Evolutionary conservation across 805 yeast genomes (phyloP).

Genomic region (Alloascoidea hylecoeti): DNA sequence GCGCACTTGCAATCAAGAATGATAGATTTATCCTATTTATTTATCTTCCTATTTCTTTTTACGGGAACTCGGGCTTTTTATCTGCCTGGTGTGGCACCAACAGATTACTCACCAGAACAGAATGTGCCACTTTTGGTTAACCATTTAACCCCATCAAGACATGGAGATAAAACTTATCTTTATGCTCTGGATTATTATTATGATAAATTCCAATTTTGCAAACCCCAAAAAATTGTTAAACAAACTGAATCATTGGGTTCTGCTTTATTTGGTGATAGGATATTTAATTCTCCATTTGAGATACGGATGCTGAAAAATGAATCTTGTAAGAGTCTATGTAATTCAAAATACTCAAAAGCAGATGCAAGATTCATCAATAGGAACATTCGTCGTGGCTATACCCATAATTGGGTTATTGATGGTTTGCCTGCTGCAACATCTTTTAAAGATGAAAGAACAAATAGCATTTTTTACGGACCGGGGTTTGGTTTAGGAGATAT

Average conservation of each 20-base stretch:
- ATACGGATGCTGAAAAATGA: constrained; percentile 64
- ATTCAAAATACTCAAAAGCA: constrained; percentile 35
- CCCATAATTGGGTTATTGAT: constrained; percentile 87
- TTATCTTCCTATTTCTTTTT: no score
- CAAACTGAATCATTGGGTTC: constrained; percentile 90
- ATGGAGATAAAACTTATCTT: constrained; percentile 17
- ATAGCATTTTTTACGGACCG: constrained; percentile 52
- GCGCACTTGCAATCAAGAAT: no score
- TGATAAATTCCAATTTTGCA: constrained; percentile 72
- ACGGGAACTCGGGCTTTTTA: constrained; percentile 65
- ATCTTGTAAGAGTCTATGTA: constrained; percentile 58
- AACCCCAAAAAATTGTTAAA: constrained; percentile 41
- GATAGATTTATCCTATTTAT: no score
- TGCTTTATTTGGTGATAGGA: constrained; percentile 88
- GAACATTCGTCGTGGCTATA: constrained; percentile 70
- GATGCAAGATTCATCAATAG: constrained; percentile 70
- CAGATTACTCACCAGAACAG: constrained; percentile 67
- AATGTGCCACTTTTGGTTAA: constrained; percentile 70
- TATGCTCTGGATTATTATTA: constrained; percentile 38
- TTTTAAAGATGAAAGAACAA: constrained; percentile 41
- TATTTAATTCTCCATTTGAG: constrained; percentile 82
- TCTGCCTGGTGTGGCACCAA: constrained; percentile 93
- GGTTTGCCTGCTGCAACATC: constrained; percentile 84
- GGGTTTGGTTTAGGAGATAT: constrained; percentile 73
- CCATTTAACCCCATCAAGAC: constrained; percentile 71